Conservation (phyloP, 2,329 filamentous ascomycete species). For the Alternaria sp. region DNA sequence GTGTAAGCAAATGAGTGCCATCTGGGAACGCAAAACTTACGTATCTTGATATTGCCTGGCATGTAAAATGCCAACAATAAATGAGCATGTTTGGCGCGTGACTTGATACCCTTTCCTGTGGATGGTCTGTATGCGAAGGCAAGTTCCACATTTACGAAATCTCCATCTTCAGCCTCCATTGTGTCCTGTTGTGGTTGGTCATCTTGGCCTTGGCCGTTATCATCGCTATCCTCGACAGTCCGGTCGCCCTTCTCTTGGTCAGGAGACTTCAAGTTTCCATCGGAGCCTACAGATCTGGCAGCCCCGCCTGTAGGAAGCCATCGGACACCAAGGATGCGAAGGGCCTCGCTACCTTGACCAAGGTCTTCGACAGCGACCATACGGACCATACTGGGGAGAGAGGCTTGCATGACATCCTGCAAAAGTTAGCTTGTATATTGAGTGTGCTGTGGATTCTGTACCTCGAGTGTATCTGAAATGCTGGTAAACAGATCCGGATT, state of each 20-base stretch:
- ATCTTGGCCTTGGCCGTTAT: conserved; percentile 52
- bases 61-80: conserved; percentile 77
- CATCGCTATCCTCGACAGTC: conserved; percentile 56
- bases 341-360: conserved; percentile 75
- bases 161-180: conserved; percentile 79
- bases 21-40: conserved; percentile 40
- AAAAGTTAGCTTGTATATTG: conserved; percentile 19
- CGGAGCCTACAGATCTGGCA: conserved; percentile 65
- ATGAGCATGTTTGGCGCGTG: conserved; percentile 76
- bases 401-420: conserved; percentile 79
- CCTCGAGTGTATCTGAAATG: conserved; percentile 73
- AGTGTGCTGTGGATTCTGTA: conserved; percentile 12
- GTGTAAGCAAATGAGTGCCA: conserved; percentile 23
- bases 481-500: conserved; percentile 78
- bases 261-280: conserved; percentile 65
- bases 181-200: conserved; percentile 44
- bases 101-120: conserved; percentile 66
- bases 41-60: conserved; percentile 62
- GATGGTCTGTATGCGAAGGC: conserved; percentile 77
- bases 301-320: conserved; percentile 78
- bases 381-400: conserved; percentile 71
- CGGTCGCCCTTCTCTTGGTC: conserved; percentile 61
- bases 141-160: conserved; percentile 80
- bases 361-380: conserved; percentile 82
- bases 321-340: conserved; percentile 74